phyloP scores from a whole-genome alignment of 768 basidiomycete genomes.

The Mycena maculata region DNA sequence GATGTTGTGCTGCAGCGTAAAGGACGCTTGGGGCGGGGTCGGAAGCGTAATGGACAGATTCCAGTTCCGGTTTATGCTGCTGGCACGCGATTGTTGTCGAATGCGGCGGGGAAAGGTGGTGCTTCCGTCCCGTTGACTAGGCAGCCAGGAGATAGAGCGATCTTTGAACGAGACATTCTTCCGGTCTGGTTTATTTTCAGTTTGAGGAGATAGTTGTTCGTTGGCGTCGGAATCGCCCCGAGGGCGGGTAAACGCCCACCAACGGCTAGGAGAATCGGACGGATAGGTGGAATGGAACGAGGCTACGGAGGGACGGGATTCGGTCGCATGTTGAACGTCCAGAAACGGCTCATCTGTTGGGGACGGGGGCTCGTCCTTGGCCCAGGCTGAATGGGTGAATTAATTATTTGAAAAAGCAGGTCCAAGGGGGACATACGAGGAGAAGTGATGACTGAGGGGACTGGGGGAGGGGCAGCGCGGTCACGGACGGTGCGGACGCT shows the following conservation, averaged over 20 bases:
- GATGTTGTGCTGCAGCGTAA: slow-evolving; percentile 64
- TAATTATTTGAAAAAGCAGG: slow-evolving; percentile 1
- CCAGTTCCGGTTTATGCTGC: slow-evolving; percentile 39
- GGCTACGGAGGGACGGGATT: slow-evolving; percentile 62
- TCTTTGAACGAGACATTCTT: slow-evolving; percentile 53
- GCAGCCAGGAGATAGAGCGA: slow-evolving; percentile 65
- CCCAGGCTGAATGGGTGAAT: slow-evolving; percentile 72
- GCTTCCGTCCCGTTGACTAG: slow-evolving; percentile 48
- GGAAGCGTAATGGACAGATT: slow-evolving; percentile 50
- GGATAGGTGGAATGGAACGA: slow-evolving; percentile 64
- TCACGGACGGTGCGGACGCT: slow-evolving; percentile 45
- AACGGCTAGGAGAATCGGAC: slow-evolving; percentile 62
- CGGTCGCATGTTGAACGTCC: slow-evolving; percentile 46
- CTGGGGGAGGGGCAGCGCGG: slow-evolving; percentile 51
- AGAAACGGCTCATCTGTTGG: slow-evolving; percentile 60
- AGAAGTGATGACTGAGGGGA: slow-evolving; percentile 69
- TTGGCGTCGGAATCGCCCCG: slow-evolving; percentile 51
- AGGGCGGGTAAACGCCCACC: slow-evolving; percentile 81
- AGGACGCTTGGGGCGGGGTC: slow-evolving; percentile 53
- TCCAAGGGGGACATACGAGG: slow-evolving; percentile 66
- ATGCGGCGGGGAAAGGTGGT: slow-evolving; percentile 46
- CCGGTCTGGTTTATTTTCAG: slow-evolving; percentile 44
- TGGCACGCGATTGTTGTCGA: slow-evolving; percentile 38
- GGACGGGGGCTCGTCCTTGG: slow-evolving; percentile 84
- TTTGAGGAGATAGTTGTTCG: slow-evolving; percentile 19